Base-by-base conservation (phyloP, 805 yeast species). In the Debaryomyces hansenii region DNA sequence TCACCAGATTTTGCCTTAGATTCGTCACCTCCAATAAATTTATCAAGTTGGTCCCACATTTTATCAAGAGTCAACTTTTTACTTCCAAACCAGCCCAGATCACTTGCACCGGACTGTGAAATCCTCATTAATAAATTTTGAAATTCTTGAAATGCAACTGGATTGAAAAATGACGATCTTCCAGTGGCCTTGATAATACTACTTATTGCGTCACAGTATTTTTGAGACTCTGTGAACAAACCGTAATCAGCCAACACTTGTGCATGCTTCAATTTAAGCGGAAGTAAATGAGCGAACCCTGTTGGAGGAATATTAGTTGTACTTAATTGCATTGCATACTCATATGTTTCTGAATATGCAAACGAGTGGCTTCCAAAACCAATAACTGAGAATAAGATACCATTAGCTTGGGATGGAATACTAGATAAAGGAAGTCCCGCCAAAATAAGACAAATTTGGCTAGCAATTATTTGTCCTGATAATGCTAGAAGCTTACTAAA, bases 11-110 rank as follows among this genome's bases (percentile, higher is more conserved):
- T 69, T 4, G 66, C 55, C 5, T 67, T 64, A 0, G 68, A 56
- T 21, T 73, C 71, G 31, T 87, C 96, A 40, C 92, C 97, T 1
- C 96, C 97, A 34, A 96, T 85, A 47, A 92, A 90, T 60, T 89
- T 89, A 62, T 89, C 96, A 38, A 89, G 65, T 37, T 86, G 91
- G 9, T 94, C 92, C 96, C 96, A 89, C 44, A 90, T 84, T 59
- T 82, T 85, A 55, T 90, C 96, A 43, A 89, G 72, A 54, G 80
- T 83, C 20, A 85, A 86, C 57, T 84, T 83, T 45, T 59, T 72
- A 16, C 62, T 53, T 16, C 88, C 85, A 52, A 90, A 78, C 97
- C 97, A 91, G 4, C 90, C 77, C 27, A 79, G 77, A 37, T 77
- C 80, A 18, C 58, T 61, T 21, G 67, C 49, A 4, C 63, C 64